phyloP scores from a whole-genome alignment of 495 filamentous ascomycete genomes.

The Echria macrotheca region DNA sequence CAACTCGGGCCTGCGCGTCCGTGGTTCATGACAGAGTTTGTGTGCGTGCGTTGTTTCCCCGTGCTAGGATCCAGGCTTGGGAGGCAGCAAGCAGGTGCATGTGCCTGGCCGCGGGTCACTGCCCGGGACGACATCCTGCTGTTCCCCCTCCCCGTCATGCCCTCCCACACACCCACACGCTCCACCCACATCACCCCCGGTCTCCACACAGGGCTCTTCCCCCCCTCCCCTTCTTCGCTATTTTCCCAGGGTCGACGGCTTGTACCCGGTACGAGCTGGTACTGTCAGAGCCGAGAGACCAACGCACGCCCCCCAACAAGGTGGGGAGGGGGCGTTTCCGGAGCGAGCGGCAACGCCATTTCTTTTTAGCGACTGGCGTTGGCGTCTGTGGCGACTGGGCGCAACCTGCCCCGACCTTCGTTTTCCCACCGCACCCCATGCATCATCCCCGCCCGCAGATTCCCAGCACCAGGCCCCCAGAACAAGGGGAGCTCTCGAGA shows the following conservation, averaged over 20 bases:
- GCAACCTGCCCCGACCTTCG: conserved; percentile 15
- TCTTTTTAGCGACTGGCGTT: conserved; percentile 22
- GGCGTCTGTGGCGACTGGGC: conserved; percentile 25
- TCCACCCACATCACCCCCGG: neutral
- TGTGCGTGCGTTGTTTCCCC: conserved; percentile 1
- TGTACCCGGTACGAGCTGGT: conserved; percentile 22
- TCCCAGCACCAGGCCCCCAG: conserved; percentile 9
- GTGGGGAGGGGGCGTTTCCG: conserved; percentile 29
- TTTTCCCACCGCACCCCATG: conserved; percentile 22
- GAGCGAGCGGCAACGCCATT: conserved; percentile 32
- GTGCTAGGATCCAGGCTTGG: neutral
- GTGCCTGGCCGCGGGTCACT: conserved; percentile 3
- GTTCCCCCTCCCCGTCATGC: neutral
- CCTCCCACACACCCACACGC: neutral
- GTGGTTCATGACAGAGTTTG: neutral
- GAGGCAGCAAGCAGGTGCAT: no score
- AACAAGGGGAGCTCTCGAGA: neutral
- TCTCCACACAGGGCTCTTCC: conserved; percentile 13
- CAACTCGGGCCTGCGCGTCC: neutral
- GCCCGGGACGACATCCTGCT: conserved; percentile 10
- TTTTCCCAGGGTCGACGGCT: conserved; percentile 11
- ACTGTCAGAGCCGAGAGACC: conserved; percentile 16
- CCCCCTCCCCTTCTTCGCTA: conserved; percentile 7
- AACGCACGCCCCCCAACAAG: conserved; percentile 14
- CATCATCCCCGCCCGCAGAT: conserved; percentile 19